Conservation (phyloP, 495 filamentous ascomycete species). For the Hypoxylon subgilvum region DNA sequence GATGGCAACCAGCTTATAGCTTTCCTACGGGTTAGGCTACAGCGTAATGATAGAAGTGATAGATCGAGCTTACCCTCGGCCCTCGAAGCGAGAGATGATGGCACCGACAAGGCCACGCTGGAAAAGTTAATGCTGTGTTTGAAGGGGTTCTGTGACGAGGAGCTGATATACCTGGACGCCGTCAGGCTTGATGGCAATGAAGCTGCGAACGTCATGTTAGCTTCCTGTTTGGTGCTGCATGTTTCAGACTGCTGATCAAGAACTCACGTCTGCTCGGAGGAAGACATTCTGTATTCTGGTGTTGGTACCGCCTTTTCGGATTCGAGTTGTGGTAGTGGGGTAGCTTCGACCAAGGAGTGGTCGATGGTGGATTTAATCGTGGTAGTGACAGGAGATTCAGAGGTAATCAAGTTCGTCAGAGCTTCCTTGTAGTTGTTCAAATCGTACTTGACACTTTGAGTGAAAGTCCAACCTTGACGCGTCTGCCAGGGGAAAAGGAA, state of each 20-base stretch:
- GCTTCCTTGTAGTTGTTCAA: constrained; percentile 39
- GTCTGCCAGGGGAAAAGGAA: constrained; percentile 40
- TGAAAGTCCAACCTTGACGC: constrained; percentile 37
- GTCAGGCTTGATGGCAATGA: constrained; percentile 99
- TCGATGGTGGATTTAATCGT: constrained; percentile 51
- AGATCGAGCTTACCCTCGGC: constrained; percentile 71
- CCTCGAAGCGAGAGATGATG: constrained; percentile 97
- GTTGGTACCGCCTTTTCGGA: constrained; percentile 34
- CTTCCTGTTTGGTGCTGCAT: constrained; percentile 15
- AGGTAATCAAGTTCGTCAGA: constrained; percentile 32
- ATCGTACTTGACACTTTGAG: constrained; percentile 38
- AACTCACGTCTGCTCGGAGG: constrained; percentile 89
- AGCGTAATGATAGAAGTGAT: neutral
- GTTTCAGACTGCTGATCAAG: neutral
- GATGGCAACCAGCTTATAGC: constrained; percentile 97
- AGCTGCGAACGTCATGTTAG: constrained; percentile 67
- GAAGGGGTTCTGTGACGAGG: constrained; percentile 4
- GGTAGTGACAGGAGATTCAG: constrained; percentile 35
- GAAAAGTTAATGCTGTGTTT: constrained; percentile 29
- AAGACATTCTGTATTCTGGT: constrained; percentile 72
- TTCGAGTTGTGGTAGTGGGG: constrained; percentile 45
- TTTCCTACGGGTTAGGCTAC: constrained; percentile 42
- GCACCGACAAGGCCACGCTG: constrained; percentile 95
- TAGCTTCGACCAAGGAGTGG: constrained; percentile 47
- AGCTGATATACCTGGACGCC: constrained; percentile 83